Base-by-base conservation (phyloP, 257 asterid species). In the Coffea canephora region DNA sequence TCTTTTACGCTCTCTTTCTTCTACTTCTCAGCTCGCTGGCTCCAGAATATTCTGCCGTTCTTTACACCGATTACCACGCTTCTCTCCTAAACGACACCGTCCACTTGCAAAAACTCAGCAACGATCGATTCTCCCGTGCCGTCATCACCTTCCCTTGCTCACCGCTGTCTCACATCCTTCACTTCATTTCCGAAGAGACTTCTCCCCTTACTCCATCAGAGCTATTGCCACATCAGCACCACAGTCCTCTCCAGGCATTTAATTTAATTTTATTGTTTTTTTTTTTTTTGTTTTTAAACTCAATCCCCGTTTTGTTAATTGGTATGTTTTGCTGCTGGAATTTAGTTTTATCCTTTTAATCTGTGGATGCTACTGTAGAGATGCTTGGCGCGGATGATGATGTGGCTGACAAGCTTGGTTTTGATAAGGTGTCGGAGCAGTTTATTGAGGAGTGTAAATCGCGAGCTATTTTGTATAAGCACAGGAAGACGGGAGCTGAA, bases 371-470 rank as follows among this genome's bases (percentile, higher is more conserved):
- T 67, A 19, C 64, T 74, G 49, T 79, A 90, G 95, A 92, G 73
- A 78, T 78, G 71, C 52, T 85, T 86, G 97, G 93, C 78, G 96
- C 94, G 79, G 94, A 90, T 52, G 92, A 88, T 91, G 97, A 88
- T 27, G 91, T 90, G 79, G 95, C 93, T 66, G 91, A 87, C 87
- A 94, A 92, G 88, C 90, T 88, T 27, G 99, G 99, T 74, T 96
- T 96, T 77, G 96, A 94, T 90, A 91, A 89, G 77, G 93, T 94
- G 45, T 86, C 93, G 68, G 98, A 91, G 87, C 93, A 96, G 87
- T 94, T 92, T 49, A 89, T 96, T 57, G 98, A 92, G 65, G 99
- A 96, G 90, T 96, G 97, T 79, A 96, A 96, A 67, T 96, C 99
- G 27, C 87, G 86, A 86, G 99, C 96, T 75, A 91, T 92, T 78